A percentile compares a stretch with the other conserved stretches of the same genome.
phyloP scores from a whole-genome alignment of 305 asterid genomes.

The Fraxinus latifolia region DNA sequence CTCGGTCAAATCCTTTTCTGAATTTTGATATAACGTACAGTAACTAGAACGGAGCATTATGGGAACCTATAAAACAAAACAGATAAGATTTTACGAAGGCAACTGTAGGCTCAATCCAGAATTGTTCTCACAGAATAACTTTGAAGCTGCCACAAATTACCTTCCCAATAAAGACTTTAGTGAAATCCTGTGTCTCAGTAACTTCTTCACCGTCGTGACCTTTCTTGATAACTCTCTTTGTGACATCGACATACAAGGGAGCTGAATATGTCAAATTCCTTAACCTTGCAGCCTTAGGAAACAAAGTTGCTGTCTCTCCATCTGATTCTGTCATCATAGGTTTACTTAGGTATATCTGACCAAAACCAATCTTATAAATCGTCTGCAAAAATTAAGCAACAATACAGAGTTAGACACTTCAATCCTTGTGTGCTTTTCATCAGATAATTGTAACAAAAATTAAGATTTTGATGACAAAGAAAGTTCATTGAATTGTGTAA shows the following conservation, averaged over 20 bases:
- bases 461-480: conserved; percentile 4
- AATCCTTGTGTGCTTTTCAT: not conserved
- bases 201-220: conserved; percentile 99
- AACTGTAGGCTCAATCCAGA: not conserved
- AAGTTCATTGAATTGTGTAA: not conserved
- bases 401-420: conserved; percentile 18
- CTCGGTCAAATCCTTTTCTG: conserved; percentile 96
- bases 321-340: conserved; percentile 99
- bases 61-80: conserved; percentile 59
- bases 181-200: conserved; percentile 94
- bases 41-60: conserved; percentile 96
- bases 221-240: conserved; percentile 81
- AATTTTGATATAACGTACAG: conserved; percentile 82
- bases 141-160: conserved; percentile 33
- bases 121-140: not conserved
- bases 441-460: not conserved
- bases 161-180: conserved; percentile 98
- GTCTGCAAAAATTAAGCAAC: conserved; percentile 53
- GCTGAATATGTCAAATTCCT: conserved; percentile 97
- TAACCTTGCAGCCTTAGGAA: conserved; percentile 98
- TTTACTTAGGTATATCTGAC: conserved; percentile 95
- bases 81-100: conserved; percentile 10
- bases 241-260: conserved; percentile 90
- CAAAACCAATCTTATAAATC: conserved; percentile 77
- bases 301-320: conserved; percentile 97